phyloP scores from a whole-genome alignment of 2,329 filamentous ascomycete species.

The Macrophomina pseudophaseolina region DNA sequence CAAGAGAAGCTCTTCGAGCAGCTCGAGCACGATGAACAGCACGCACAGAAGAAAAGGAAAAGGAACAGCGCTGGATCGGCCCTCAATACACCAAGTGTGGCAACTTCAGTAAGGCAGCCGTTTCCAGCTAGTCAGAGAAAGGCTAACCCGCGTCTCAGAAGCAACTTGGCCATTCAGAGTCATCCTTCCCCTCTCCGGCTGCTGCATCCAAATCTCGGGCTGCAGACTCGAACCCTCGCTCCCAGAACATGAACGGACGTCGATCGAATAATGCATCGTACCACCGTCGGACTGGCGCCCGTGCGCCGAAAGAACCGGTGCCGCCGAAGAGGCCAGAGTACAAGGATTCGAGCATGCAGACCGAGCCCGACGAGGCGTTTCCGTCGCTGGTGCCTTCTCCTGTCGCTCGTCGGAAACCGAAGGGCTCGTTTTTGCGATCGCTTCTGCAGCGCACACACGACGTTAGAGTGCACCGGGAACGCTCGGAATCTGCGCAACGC shows the following conservation, averaged over 20 bases:
- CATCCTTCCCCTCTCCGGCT: constrained; percentile 32
- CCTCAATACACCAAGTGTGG: constrained; percentile 56
- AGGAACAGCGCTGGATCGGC: constrained; percentile 60
- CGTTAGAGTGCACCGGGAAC: constrained; percentile 44
- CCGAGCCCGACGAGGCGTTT: constrained; percentile 49
- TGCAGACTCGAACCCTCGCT: constrained; percentile 27
- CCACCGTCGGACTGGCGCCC: constrained; percentile 34
- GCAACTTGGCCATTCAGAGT: constrained; percentile 43
- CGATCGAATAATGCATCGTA: constrained; percentile 24
- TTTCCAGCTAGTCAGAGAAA: constrained; percentile 26
- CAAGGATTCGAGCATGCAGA: constrained; percentile 41
- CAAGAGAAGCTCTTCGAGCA: constrained; percentile 67
- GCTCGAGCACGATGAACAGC: constrained; percentile 62
- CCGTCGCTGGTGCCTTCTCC: constrained; percentile 38
- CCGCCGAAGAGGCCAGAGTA: constrained; percentile 41
- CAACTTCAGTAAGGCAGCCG: constrained; percentile 47
- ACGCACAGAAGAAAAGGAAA: constrained; percentile 60
- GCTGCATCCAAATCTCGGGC: constrained; percentile 34
- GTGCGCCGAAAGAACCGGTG: constrained; percentile 43
- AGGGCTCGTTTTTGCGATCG: constrained; percentile 43
- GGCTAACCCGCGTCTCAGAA: constrained; percentile 37
- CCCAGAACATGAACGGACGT: constrained; percentile 20
- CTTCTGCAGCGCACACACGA: constrained; percentile 45
- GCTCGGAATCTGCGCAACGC: constrained; percentile 42
- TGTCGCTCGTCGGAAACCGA: constrained; percentile 33